phyloP scores from a whole-genome alignment of 352 stramenopile species.

The Globisporangium solare region DNA sequence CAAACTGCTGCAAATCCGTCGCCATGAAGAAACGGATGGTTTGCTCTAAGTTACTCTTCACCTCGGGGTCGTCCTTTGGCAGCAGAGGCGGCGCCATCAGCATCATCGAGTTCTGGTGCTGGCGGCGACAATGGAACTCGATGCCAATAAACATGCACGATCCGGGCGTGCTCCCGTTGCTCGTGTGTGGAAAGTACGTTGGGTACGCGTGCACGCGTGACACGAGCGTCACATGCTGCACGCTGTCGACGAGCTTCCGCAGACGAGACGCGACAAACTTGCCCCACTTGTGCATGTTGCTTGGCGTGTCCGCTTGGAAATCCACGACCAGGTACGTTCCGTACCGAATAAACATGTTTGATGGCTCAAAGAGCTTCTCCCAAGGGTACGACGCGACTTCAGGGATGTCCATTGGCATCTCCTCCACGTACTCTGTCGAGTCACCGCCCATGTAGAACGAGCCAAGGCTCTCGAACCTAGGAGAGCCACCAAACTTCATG shows the following conservation, averaged over 20 bases:
- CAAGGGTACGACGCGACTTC: slow-evolving; percentile 26
- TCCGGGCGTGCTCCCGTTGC: slow-evolving; percentile 28
- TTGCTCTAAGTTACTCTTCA: slow-evolving; percentile 65
- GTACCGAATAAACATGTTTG: slow-evolving; percentile 84
- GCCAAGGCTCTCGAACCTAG: slow-evolving; percentile 1
- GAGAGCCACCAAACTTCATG: slow-evolving; percentile 17
- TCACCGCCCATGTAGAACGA: slow-evolving; percentile 16
- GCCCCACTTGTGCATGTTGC: slow-evolving; percentile 74
- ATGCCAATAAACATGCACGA: slow-evolving; percentile 83
- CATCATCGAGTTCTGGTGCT: slow-evolving; percentile 15
- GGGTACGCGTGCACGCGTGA: slow-evolving; percentile 65
- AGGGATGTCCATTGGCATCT: slow-evolving; percentile 4
- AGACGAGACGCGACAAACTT: slow-evolving; percentile 82
- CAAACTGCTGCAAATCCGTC: slow-evolving; percentile 79
- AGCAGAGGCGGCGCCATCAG: slow-evolving; percentile 15
- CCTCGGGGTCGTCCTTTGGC: slow-evolving; percentile 62
- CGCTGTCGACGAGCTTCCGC: slow-evolving; percentile 71
- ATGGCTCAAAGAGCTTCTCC: slow-evolving; percentile 70
- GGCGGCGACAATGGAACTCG: slow-evolving; percentile 49
- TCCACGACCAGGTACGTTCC: slow-evolving; percentile 72
- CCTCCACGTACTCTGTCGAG: not conserved
- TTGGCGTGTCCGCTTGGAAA: slow-evolving; percentile 52
- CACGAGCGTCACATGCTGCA: slow-evolving; percentile 58
- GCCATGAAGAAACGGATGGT: slow-evolving; percentile 83
- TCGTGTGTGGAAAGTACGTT: slow-evolving; percentile 55